Evolutionary conservation across 163 green algal species (phyloP).

Genomic region (Scenedesmus sp.): DNA sequence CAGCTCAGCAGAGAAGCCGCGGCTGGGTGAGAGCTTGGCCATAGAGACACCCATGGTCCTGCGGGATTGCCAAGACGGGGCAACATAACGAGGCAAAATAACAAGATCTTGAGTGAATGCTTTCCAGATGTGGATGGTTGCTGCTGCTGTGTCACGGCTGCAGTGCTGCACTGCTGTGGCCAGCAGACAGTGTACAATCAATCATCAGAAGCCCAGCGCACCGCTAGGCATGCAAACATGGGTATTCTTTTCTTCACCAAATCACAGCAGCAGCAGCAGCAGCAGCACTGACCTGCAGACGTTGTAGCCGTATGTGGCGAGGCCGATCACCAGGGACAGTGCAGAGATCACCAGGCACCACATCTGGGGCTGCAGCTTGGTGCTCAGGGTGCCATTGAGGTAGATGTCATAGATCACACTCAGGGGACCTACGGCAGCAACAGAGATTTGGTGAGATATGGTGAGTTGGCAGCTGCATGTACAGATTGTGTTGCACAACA

Average conservation of each 20-base stretch:
- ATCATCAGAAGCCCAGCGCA: too few species aligned
- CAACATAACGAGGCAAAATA: too few species aligned
- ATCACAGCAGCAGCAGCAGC: too few species aligned
- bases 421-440: conserved; percentile 67
- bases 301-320: conserved; percentile 63
- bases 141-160: too few species aligned
- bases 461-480: not conserved
- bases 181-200: not conserved
- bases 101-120: too few species aligned
- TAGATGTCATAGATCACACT: conserved; percentile 72
- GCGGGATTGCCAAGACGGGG: too few species aligned
- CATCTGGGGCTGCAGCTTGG: conserved; percentile 46
- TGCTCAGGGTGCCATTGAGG: conserved; percentile 46
- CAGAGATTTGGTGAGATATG: not conserved
- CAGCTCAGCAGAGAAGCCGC: conserved; percentile 72
- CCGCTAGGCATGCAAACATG: not conserved
- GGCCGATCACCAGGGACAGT: conserved; percentile 67
- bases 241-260: too few species aligned
- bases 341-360: conserved; percentile 73
- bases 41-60: conserved; percentile 64
- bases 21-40: conserved; percentile 67
- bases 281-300: not conserved
- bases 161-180: too few species aligned
- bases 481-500: too few species aligned
- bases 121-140: too few species aligned